Evolutionary conservation across 306 rosid species (phyloP).

Genomic region (Pyrus betulifolia): DNA sequence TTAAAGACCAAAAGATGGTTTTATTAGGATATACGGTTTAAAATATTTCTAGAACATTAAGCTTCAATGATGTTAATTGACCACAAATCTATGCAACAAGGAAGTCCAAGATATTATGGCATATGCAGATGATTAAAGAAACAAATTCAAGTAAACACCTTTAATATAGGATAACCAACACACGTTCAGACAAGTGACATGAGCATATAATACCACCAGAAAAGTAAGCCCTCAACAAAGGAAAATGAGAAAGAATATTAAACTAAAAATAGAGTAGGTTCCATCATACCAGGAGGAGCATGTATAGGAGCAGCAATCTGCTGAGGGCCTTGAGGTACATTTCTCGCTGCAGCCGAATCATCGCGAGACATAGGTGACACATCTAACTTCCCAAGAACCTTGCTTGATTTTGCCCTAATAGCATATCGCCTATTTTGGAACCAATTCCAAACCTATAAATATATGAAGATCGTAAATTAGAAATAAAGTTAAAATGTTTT

Average conservation of each 20-base stretch:
- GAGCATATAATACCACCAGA: neutral
- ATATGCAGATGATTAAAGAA: neutral
- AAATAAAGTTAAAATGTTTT: neutral
- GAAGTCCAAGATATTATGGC: neutral
- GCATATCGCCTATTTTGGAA: constrained; percentile 96
- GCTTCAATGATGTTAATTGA: neutral
- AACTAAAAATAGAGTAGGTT: constrained; percentile 1
- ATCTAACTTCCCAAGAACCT: constrained; percentile 69
- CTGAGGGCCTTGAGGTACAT: constrained; percentile 58
- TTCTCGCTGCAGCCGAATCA: constrained; percentile 56
- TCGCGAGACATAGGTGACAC: constrained; percentile 68
- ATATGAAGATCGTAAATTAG: neutral
- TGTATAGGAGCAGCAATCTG: constrained; percentile 55
- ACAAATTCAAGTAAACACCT: constrained; percentile 5
- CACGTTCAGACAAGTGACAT: neutral
- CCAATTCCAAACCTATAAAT: constrained; percentile 92
- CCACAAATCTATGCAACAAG: neutral
- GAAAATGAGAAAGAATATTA: neutral
- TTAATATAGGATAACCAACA: neutral
- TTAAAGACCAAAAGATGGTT: neutral
- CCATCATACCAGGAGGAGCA: constrained; percentile 58
- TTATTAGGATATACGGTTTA: neutral
- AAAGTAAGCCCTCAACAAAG: neutral
- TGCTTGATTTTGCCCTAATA: constrained; percentile 73
- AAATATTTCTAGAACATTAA: neutral